These are phyloP conservation scores for Clonostachys rosea DNA, from an alignment of 2,329 filamentous ascomycete genomes.

Conservation along the genomic window DNA sequence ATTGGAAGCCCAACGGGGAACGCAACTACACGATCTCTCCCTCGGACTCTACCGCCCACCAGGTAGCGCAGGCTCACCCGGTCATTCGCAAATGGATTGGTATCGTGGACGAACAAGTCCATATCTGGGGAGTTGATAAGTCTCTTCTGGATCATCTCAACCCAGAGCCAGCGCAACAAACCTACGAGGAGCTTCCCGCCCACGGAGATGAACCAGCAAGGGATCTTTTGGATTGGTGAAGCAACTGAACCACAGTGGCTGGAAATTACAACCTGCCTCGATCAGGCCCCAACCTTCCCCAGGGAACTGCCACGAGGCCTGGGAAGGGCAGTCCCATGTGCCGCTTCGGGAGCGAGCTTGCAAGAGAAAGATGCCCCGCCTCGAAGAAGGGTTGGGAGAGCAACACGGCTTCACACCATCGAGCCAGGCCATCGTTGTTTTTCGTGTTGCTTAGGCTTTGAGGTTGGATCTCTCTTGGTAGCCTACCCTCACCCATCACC, in stretches of 20 bases:
- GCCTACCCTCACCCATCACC: no score
- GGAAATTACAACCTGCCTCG: not conserved
- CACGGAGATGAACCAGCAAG: slow-evolving; percentile 13
- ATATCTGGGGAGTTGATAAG: slow-evolving; percentile 24
- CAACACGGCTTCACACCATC: no score
- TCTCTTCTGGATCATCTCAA: slow-evolving; percentile 23
- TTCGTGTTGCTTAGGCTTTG: no score
- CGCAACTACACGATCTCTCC: slow-evolving; percentile 58
- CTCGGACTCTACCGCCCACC: slow-evolving; percentile 18
- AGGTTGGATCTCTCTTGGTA: no score
- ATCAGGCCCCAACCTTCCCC: not conserved
- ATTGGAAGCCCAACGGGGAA: slow-evolving; percentile 65
- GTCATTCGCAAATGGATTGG: slow-evolving; percentile 57
- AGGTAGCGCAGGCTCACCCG: slow-evolving; percentile 52
- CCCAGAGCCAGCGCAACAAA: slow-evolving; percentile 15
- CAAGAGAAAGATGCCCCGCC: no score
- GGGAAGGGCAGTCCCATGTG: not conserved
- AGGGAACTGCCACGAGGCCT: not conserved
- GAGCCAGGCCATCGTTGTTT: no score
- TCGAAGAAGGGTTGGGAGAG: no score
- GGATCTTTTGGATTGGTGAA: slow-evolving; percentile 32
- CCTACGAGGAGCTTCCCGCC: slow-evolving; percentile 17
- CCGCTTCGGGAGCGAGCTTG: no score
- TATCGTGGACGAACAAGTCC: slow-evolving; percentile 20
- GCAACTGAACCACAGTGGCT: not conserved